Evolutionary conservation across 805 yeast species (phyloP).

Genomic region (Candida anglica): DNA sequence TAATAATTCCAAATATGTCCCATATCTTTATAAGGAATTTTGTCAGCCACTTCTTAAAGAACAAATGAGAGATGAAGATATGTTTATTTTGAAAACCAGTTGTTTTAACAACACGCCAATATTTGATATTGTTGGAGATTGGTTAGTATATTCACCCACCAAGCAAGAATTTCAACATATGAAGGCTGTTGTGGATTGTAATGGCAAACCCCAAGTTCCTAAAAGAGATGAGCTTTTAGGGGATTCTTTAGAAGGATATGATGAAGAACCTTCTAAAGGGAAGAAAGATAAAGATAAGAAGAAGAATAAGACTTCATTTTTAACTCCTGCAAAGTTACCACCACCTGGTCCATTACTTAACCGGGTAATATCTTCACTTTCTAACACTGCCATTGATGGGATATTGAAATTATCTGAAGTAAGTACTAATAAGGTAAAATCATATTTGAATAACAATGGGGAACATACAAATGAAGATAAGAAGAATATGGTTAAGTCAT

Average conservation of each 20-base stretch:
- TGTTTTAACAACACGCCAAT: conserved; percentile 35
- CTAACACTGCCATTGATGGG: conserved; percentile 52
- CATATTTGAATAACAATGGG: conserved; percentile 24
- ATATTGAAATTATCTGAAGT: conserved; percentile 45
- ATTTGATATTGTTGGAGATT: conserved; percentile 45
- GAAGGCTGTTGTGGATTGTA: conserved; percentile 12
- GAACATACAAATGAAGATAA: conserved; percentile 8
- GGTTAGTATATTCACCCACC: conserved; percentile 47
- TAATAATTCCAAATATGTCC: too few relatives aligned
- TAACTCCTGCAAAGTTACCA: conserved; percentile 46
- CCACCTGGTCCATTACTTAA: conserved; percentile 44
- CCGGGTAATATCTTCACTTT: conserved; percentile 44
- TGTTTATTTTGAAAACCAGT: conserved; percentile 24
- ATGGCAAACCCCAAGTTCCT: conserved; percentile 1
- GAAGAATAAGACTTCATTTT: conserved; percentile 8
- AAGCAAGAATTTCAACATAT: conserved; percentile 30
- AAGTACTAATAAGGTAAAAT: conserved; percentile 40
- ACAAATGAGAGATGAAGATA: conserved; percentile 1
- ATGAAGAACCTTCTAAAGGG: not conserved
- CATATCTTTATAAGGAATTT: conserved; percentile 13
- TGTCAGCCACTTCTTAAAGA: conserved; percentile 16
- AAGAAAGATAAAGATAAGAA: not conserved
- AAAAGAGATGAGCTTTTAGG: not conserved
- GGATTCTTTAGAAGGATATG: not conserved
- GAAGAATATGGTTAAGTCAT: conserved; percentile 15